Percentiles rank a stretch among this genome's conserved stretches.
Evolutionary conservation across 495 filamentous ascomycete species (phyloP).

Genomic region (Aspergillus conjunctus): DNA sequence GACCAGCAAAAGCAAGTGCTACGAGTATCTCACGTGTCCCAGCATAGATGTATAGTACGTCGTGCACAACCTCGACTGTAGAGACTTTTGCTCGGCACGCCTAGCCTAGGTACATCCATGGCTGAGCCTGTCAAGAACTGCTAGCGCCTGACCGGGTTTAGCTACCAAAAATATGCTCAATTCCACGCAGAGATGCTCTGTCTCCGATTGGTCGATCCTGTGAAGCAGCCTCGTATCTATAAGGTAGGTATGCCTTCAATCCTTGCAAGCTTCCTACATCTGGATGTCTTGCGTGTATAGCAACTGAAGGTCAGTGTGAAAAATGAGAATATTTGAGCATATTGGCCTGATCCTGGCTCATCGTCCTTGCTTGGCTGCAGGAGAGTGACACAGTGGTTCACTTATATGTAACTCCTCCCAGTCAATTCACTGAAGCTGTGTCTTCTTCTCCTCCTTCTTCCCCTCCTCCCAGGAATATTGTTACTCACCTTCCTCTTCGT

Average conservation of each 20-base stretch:
- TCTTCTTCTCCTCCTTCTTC: not conserved
- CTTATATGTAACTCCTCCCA: not conserved
- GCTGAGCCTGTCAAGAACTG: too few species aligned
- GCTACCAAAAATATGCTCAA: conserved; percentile 37
- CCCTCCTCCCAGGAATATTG: not conserved
- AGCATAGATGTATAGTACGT: too few species aligned
- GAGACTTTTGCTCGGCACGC: too few species aligned
- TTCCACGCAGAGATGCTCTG: conserved; percentile 24
- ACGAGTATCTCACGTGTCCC: too few species aligned
- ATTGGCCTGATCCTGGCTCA: not conserved
- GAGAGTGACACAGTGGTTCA: not conserved
- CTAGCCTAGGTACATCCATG: too few species aligned
- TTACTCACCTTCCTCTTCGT: too few species aligned
- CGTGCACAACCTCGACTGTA: too few species aligned
- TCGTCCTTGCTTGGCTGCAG: not conserved
- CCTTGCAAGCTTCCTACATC: too few species aligned
- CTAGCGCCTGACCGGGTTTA: not conserved
- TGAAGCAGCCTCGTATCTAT: too few species aligned
- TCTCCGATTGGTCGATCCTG: conserved; percentile 10
- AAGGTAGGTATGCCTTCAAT: too few species aligned
- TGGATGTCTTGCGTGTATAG: too few species aligned
- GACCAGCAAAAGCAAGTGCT: not conserved
- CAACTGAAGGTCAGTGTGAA: too few species aligned
- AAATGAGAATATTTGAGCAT: conserved; percentile 4
- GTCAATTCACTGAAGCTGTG: not conserved